Conservation (phyloP, 2,329 filamentous ascomycete genomes). For the Esteya vermicola region DNA sequence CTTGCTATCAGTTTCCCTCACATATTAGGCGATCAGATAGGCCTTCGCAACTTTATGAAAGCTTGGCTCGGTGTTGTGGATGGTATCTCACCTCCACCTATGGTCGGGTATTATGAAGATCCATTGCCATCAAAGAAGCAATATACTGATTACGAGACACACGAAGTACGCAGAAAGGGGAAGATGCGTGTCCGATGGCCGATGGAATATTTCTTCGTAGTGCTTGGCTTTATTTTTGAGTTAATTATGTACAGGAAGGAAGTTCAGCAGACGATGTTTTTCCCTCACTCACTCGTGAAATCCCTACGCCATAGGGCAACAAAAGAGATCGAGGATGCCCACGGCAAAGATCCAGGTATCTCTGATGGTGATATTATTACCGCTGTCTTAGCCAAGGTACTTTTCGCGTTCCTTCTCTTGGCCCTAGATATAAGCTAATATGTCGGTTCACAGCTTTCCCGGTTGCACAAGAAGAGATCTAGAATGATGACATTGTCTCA, state of each 20-base stretch:
- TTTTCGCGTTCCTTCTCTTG: neutral
- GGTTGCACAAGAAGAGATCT: neutral
- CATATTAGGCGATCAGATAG: conserved; percentile 3
- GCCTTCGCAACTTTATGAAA: neutral
- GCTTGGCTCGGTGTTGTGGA: conserved; percentile 2
- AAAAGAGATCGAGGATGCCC: neutral
- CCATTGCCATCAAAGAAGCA: conserved; percentile 1
- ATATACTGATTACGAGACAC: neutral
- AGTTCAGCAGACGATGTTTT: neutral
- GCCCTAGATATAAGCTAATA: neutral
- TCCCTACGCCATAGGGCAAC: neutral
- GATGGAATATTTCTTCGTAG: neutral
- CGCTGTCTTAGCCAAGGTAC: neutral
- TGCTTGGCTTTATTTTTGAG: conserved; percentile 1
- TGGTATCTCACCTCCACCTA: neutral
- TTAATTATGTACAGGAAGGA: neutral
- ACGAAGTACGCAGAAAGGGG: neutral
- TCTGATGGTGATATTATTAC: conserved; percentile 4
- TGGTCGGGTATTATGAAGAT: conserved; percentile 1
- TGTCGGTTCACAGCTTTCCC: neutral
- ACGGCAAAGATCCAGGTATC: neutral
- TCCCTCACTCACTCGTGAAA: conserved; percentile 1
- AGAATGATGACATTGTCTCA: neutral
- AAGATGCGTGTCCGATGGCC: neutral
- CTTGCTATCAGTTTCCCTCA: conserved; percentile 3